Base-by-base conservation (phyloP, 805 yeast genomes). In the Nadsonia fulvescens region DNA sequence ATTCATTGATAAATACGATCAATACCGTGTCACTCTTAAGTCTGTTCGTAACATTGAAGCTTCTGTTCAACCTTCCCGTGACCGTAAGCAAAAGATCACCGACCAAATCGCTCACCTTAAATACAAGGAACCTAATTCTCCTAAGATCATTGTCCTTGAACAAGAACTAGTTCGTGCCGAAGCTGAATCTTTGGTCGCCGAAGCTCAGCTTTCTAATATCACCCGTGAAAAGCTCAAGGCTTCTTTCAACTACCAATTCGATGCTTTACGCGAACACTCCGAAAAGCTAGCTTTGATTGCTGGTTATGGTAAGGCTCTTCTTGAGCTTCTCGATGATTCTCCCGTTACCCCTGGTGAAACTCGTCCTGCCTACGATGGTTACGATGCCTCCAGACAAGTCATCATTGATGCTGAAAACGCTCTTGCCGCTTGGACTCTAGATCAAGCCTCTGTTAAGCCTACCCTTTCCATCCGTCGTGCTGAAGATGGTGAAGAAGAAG, bases 271-370 rank as follows among this genome's bases (percentile, higher is more conserved):
- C 55, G 98, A 86, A 62, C 73, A 74, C 54, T 69, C 93, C 43
- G 96, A 89, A 66, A 89, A 89, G 63, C 66, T 78, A 42, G 96
- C 96, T 28, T 64, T 89, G 43, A 86, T 86, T 60, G 95, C 96
- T 43, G 95, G 95, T 49, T 89, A 89, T 66, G 96, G 96, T 61
- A 86, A 86, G 66, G 94, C 94, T 23, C 61, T 86, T 40, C 66
- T 89, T 49, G 96, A 89, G 65, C 70, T 86, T 49, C 68, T 86
- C 52, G 96, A 86, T 53, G 96, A 86, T 57, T 60, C 89, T 39
- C 93, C 96, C 37, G 94, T 89, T 38, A 86, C 95, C 40, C 98
- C 98, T 37, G 98, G 98, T 63, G 96, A 86, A 66, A 74, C 93
- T 39, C 81, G 96, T 65, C 86, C 93, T 25, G 86, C 93, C 34